Percentiles rank a stretch among this genome's conserved stretches.
Evolutionary conservation across 345 rosid genomes (phyloP).

Genomic region (Citrus mangshanensis): DNA sequence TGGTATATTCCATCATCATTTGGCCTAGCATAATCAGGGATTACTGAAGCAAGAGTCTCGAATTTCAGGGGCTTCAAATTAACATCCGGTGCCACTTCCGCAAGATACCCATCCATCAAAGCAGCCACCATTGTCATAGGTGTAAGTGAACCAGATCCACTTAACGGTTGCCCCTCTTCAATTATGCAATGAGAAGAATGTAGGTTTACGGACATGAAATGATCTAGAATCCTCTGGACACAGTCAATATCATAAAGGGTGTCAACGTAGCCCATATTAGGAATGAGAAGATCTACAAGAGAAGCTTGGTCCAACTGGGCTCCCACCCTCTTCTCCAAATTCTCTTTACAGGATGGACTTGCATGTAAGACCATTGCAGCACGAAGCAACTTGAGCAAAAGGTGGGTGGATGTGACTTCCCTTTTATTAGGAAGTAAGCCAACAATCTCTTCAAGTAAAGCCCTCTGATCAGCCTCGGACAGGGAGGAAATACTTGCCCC

Average conservation of each 20-base stretch:
- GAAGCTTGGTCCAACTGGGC: conserved; percentile 60
- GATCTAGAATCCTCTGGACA: conserved; percentile 60
- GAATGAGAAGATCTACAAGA: conserved; percentile 61
- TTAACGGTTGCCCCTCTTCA: conserved; percentile 41
- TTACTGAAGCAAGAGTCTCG: conserved; percentile 53
- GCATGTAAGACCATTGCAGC: conserved; percentile 54
- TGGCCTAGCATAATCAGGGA: conserved; percentile 70
- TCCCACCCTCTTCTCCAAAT: conserved; percentile 59
- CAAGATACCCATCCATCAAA: conserved; percentile 60
- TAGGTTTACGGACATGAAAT: conserved; percentile 48
- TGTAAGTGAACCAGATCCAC: conserved; percentile 35
- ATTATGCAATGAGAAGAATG: conserved; percentile 35
- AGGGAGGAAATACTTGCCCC: conserved; percentile 24
- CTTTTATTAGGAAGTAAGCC: conserved; percentile 55
- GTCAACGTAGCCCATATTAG: conserved; percentile 55
- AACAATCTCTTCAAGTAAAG: conserved; percentile 57
- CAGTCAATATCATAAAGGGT: conserved; percentile 65
- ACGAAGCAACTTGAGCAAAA: conserved; percentile 62
- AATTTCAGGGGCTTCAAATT: conserved; percentile 59
- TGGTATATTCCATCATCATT: conserved; percentile 71
- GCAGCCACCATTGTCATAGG: conserved; percentile 55
- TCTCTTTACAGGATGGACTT: conserved; percentile 48
- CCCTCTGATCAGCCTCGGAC: conserved; percentile 49
- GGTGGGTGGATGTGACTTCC: conserved; percentile 55
- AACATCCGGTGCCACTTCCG: conserved; percentile 73